Evolutionary conservation across 495 filamentous ascomycete genomes (phyloP).

Genomic region (Penicillium canariense): DNA sequence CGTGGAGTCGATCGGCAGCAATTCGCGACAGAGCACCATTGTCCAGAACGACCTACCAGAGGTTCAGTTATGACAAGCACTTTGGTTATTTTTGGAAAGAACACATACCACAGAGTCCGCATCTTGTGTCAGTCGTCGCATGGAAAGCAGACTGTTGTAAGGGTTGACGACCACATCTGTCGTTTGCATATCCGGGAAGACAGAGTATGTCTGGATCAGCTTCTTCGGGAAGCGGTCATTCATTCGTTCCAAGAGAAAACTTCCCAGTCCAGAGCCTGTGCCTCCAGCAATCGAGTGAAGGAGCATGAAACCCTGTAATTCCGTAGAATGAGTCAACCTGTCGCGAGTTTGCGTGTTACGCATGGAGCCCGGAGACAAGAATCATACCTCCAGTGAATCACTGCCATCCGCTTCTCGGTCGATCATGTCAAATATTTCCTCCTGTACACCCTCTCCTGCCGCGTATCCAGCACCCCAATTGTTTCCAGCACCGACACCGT

Average conservation of each 20-base stretch:
- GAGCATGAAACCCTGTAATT: slow-evolving; percentile 84
- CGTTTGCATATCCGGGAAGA: slow-evolving; percentile 89
- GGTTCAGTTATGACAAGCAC: slow-evolving; percentile 3
- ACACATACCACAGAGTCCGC: slow-evolving; percentile 80
- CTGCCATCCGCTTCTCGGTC: slow-evolving; percentile 97
- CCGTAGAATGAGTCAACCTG: neutral
- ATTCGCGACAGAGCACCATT: slow-evolving; percentile 93
- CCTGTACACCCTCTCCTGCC: slow-evolving; percentile 85
- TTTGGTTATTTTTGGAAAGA: neutral
- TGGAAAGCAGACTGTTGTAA: slow-evolving; percentile 92
- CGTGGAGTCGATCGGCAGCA: slow-evolving; percentile 88
- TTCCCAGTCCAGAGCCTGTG: slow-evolving; percentile 90
- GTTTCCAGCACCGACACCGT: slow-evolving; percentile 90
- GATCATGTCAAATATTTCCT: slow-evolving; percentile 99
- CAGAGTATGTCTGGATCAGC: slow-evolving; percentile 97
- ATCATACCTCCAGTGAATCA: slow-evolving; percentile 81
- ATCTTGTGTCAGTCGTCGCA: slow-evolving; percentile 89
- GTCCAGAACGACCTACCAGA: slow-evolving; percentile 77
- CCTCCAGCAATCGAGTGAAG: slow-evolving; percentile 97
- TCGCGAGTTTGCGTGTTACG: neutral
- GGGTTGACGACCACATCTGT: slow-evolving; percentile 95
- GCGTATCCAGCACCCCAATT: slow-evolving; percentile 97
- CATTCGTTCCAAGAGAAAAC: slow-evolving; percentile 91
- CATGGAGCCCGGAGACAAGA: neutral
- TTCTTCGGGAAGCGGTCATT: slow-evolving; percentile 99